These are phyloP conservation scores for Lachnellula cervina DNA, from an alignment of 2,329 filamentous ascomycete species.

Conservation along the genomic window DNA sequence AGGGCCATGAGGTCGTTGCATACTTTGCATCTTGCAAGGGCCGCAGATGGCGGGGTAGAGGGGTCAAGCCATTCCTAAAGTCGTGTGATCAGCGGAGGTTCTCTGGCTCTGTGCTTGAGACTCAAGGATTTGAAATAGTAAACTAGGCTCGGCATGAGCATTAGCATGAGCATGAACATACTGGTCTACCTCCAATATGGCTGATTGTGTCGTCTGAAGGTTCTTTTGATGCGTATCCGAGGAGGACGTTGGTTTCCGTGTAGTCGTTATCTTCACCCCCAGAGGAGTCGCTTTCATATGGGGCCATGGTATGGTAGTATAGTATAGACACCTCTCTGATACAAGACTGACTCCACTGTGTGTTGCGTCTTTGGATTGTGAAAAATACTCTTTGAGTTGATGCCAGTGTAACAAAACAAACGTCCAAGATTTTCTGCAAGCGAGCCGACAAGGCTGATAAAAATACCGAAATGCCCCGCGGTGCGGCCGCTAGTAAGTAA, in stretches of 20 bases:
- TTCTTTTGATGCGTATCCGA: constrained; percentile 84
- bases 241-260: constrained; percentile 78
- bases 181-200: constrained; percentile 80
- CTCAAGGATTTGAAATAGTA: no score
- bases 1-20: constrained; percentile 82
- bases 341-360: background rate
- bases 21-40: constrained; percentile 77
- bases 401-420: no score
- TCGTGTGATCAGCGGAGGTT: constrained; percentile 5
- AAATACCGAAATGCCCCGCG: no score
- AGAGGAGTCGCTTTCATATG: constrained; percentile 85
- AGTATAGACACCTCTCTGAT: background rate
- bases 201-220: constrained; percentile 72
- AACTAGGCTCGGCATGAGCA: background rate
- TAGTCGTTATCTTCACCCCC: constrained; percentile 62
- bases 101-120: no score
- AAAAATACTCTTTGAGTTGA: no score
- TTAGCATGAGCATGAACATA: constrained; percentile 42
- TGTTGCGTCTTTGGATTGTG: background rate
- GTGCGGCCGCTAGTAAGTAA: no score
- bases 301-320: constrained; percentile 48
- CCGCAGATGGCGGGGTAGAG: constrained; percentile 65
- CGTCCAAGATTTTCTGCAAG: no score
- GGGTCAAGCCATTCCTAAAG: constrained; percentile 75
- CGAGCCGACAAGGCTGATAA: no score